phyloP scores from a whole-genome alignment of 2,329 filamentous ascomycete species.

The Chaetomiaceae sp. region DNA sequence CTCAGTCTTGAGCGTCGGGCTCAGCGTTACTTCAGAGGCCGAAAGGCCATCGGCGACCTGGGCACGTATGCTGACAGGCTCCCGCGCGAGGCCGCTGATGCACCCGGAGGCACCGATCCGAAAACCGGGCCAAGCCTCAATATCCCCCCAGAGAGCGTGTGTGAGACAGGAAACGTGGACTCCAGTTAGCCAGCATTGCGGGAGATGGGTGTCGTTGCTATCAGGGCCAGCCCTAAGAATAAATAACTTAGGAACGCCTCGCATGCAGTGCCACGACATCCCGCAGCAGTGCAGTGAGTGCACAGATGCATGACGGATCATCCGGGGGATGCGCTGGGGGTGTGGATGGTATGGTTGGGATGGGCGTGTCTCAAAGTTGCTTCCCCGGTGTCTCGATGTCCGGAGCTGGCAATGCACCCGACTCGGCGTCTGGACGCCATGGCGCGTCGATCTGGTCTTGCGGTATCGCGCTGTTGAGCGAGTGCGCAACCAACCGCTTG shows the following conservation, averaged over 20 bases:
- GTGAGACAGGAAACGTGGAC: constrained; percentile 24
- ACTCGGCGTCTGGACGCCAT: constrained; percentile 14
- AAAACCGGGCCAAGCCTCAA: constrained; percentile 16
- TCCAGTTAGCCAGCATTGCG: constrained; percentile 22
- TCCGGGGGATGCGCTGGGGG: constrained; percentile 20
- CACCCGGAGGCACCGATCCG: constrained; percentile 21
- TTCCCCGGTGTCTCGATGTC: constrained; percentile 8
- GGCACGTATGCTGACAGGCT: neutral
- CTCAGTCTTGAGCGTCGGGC: neutral
- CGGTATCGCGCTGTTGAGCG: constrained; percentile 5
- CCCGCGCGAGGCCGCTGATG: neutral
- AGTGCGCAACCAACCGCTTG: neutral
- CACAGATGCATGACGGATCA: constrained; percentile 22
- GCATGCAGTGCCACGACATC: constrained; percentile 28
- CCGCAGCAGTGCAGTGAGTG: constrained; percentile 15
- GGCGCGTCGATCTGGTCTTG: constrained; percentile 8
- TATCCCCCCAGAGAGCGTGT: constrained; percentile 8
- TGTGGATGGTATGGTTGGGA: neutral
- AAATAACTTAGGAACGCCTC: constrained; percentile 23
- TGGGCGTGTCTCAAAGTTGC: constrained; percentile 11
- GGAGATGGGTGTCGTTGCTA: constrained; percentile 17
- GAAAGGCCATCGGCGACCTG: neutral
- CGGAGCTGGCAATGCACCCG: constrained; percentile 18
- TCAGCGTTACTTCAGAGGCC: neutral
- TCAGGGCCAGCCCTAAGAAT: constrained; percentile 25